Percentiles rank a stretch among this genome's conserved stretches.
phyloP scores from a whole-genome alignment of 441 rosid species.

The Lagerstroemia fauriei region DNA sequence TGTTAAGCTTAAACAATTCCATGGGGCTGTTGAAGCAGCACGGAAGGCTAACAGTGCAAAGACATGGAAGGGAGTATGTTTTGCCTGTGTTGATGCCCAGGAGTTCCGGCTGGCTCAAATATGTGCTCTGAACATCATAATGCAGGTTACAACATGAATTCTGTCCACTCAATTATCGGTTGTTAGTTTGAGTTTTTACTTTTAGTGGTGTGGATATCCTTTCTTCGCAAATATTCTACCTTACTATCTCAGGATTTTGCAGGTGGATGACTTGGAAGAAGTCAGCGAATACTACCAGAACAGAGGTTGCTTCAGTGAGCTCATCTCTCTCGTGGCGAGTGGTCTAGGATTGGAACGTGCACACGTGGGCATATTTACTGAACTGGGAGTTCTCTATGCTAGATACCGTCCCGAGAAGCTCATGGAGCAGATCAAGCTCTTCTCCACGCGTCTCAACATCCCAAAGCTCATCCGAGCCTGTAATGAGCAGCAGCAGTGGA shows the following conservation, averaged over 20 bases:
- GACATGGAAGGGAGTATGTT: conserved; percentile 99
- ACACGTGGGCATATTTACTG: conserved; percentile 99
- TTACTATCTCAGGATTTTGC: conserved; percentile 16
- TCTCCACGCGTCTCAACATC: conserved; percentile 95
- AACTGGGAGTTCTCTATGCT: conserved; percentile 96
- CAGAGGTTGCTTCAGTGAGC: conserved; percentile 94
- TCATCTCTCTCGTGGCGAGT: conserved; percentile 98
- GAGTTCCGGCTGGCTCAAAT: conserved; percentile 98
- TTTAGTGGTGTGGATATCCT: background rate
- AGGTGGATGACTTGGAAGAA: conserved; percentile 99
- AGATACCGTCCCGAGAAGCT: conserved; percentile 96
- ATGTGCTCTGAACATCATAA: conserved; percentile 90
- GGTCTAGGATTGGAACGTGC: conserved; percentile 98
- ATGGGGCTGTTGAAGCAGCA: conserved; percentile 99
- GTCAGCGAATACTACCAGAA: conserved; percentile 97
- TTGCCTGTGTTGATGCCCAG: conserved; percentile 99
- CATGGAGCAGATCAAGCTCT: conserved; percentile 98
- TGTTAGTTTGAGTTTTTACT: background rate
- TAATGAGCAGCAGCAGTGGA: conserved; percentile 99
- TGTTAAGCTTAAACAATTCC: conserved; percentile 89
- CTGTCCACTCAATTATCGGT: background rate
- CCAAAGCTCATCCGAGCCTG: conserved; percentile 97
- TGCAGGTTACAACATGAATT: conserved; percentile 57
- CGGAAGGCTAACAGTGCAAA: conserved; percentile 98
- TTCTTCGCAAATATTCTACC: background rate